Base-by-base conservation (phyloP, 163 green algal genomes). In the Dunaliella salina region DNA sequence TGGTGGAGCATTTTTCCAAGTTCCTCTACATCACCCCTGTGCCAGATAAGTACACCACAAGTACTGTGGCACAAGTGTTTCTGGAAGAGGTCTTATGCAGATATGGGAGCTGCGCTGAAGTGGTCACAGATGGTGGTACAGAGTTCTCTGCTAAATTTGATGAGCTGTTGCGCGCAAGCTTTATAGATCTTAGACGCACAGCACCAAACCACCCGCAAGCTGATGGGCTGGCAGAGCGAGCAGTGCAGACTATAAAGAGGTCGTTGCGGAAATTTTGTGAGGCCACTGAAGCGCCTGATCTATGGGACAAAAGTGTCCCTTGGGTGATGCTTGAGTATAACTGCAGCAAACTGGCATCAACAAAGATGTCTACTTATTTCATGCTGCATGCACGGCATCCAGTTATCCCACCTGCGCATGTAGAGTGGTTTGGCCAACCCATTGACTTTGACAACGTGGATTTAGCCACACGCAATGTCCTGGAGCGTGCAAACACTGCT, bases 81-180 rank as follows among this genome's bases (percentile, higher is more conserved):
- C n/a, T n/a, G n/a, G n/a, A 67, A 0, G 26, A 87, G 15, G 84
- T 92, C 34, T 63, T 91, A 0, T 80, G 75, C 22, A 35, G 75
- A 0, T 88, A 87, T 81, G 84, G 85, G 0, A 34, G 81, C 0
- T 86, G 81, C n/a, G 89, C 83, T 78, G 89, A 92, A 79, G 85
- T 89, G 15, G 50, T 91, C 1, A 92, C 87, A 0, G 85, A 92
- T 85, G 25, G 84, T 32, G 89, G 87, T 0, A 84, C 30, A n/a
- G 89, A 92, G 63, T 88, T 83, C 22, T 33, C 71, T 24, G 85
- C 69, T 34, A 83, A 45, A 3, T 92, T 90, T 45, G 17, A 85
- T 0, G 34, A 86, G 80, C 82, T 87, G 30, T 72, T 90, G 34
- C 50, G 72, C 35, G 34, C 29, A 0, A 67, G 50, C 34, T 84